Base-by-base conservation (phyloP, 805 yeast genomes). In the Candida multigemmis region DNA sequence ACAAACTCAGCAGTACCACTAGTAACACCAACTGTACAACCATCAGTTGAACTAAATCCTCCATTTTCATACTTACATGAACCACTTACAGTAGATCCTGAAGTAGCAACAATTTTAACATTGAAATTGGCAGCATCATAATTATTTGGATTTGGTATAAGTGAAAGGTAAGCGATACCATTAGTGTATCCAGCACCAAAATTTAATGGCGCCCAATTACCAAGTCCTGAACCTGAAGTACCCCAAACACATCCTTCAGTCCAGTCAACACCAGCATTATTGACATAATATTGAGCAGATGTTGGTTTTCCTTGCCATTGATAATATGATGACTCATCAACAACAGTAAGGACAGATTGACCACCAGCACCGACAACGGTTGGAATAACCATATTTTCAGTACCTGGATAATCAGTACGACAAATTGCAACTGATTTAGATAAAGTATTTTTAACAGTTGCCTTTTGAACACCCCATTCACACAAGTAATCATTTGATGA, bases 11-110 rank as follows among this genome's bases (percentile, higher is more conserved):
- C 96, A 38, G 61, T 62, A 56, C 98, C 97, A 17, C 65, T 54
- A 33, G 85, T 74, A 38, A 89, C 93, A 40, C 93, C 77, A 39
- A 80, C 94, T 29, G 97, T 89, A 74, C 97, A 89, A 42, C 97
- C 97, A 44, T 76, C 85, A 23, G 77, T 35, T 39, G 85, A 84
- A 35, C 58, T 57, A 66, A 77, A 83, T 14, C 43, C 31, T 42
- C 97, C 97, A 49, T 82, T 64, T 47, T 68, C 81, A 65, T 86
- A 87, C 25, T 55, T 56, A 67, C 98, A 89, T 24, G 68, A 61
- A 35, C 97, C 96, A 41, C 64, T 64, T 24, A 62, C 64, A 28
- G 71, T 55, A 24, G 74, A 72, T 33, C 73, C 78, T 12, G 31
- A 36, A 41, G 46, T 49, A 31, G 48, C 62, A 22, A 54, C 54